phyloP scores from a whole-genome alignment of 805 yeast species.

The Yueomyces sp. region DNA sequence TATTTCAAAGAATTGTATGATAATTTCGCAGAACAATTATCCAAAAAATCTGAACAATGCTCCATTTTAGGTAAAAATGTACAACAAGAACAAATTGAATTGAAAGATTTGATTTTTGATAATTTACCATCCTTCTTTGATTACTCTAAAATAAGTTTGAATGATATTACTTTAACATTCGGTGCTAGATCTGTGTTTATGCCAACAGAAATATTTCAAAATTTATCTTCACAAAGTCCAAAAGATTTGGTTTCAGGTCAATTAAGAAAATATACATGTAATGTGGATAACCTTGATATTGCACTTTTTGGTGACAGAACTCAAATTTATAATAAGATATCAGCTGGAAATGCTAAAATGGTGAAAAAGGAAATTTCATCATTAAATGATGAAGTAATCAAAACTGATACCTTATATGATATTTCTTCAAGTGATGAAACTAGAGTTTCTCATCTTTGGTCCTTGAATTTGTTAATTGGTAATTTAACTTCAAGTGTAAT shows the following conservation, averaged over 20 bases:
- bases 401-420: slow-evolving; percentile 5
- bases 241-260: slow-evolving; percentile 30
- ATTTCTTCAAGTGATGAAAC: slow-evolving; percentile 21
- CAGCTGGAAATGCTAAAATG: slow-evolving; percentile 10
- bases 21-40: slow-evolving; percentile 14
- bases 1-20: slow-evolving; percentile 19
- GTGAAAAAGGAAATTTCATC: slow-evolving; percentile 6
- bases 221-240: slow-evolving; percentile 21
- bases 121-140: slow-evolving; percentile 26
- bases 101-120: slow-evolving; percentile 11
- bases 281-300: slow-evolving; percentile 14
- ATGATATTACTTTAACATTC: slow-evolving; percentile 15
- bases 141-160: slow-evolving; percentile 12
- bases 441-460: slow-evolving; percentile 22
- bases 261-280: slow-evolving; percentile 22
- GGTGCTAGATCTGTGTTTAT: slow-evolving; percentile 33
- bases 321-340: slow-evolving; percentile 15
- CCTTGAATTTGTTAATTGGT: slow-evolving; percentile 10
- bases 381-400: no score
- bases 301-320: slow-evolving; percentile 16
- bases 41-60: slow-evolving; percentile 9
- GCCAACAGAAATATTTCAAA: slow-evolving; percentile 27
- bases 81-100: slow-evolving; percentile 3
- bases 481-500: slow-evolving; percentile 17
- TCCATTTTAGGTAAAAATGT: slow-evolving; percentile 5